These are phyloP conservation scores for Naganishia randhawae DNA, from an alignment of 768 basidiomycete species.

Conservation along the genomic window DNA sequence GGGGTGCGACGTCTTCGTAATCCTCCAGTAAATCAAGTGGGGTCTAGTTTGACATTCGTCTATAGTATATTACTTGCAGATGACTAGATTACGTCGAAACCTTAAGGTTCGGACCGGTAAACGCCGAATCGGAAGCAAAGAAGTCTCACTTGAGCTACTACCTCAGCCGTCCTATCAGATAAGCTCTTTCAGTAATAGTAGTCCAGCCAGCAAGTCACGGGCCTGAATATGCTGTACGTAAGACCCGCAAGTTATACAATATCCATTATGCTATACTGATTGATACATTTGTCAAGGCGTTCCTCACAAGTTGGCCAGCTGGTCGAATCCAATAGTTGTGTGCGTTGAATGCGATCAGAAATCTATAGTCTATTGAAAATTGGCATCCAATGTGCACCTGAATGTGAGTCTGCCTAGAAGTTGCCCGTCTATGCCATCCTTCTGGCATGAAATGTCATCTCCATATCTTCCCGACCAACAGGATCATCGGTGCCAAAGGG, in stretches of 20 bases:
- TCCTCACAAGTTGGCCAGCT: not conserved
- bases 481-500: not conserved
- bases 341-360: not conserved
- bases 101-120: not conserved
- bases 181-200: no score
- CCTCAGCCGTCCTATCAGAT: no score
- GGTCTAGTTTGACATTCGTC: no score
- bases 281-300: not conserved
- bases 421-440: not conserved
- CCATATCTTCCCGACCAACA: not conserved
- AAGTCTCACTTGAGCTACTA: no score
- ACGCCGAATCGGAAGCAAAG: not conserved
- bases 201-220: no score
- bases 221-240: no score
- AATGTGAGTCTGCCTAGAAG: not conserved
- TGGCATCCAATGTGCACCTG: not conserved
- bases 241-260: no score
- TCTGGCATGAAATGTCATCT: constrained; percentile 6
- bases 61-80: no score
- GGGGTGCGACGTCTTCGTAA: not conserved
- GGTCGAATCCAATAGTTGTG: not conserved
- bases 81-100: no score
- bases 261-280: no score
- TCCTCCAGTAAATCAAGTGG: no score
- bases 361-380: not conserved